These are phyloP conservation scores for Fraxinus cuspidata DNA, from an alignment of 257 asterid genomes.

Conservation along the genomic window DNA sequence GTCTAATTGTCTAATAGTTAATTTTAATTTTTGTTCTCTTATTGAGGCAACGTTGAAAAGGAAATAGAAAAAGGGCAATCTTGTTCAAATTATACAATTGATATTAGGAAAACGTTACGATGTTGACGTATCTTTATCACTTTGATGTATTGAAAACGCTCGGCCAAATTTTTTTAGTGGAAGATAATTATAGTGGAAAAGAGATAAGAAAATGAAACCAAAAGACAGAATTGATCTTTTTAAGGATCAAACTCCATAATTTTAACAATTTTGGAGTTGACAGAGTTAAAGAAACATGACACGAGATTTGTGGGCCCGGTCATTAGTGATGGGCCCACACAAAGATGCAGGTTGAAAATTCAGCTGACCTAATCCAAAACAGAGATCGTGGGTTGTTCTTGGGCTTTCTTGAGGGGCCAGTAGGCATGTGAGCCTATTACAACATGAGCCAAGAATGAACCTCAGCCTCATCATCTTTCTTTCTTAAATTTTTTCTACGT, in stretches of 20 bases:
- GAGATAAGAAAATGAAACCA: background rate
- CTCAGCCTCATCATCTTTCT: slow-evolving; percentile 18
- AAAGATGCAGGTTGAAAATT: slow-evolving; percentile 14
- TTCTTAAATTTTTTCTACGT: background rate
- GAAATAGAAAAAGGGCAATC: too few relatives aligned
- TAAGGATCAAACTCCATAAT: background rate
- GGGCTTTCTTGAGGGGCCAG: slow-evolving; percentile 31
- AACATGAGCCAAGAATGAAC: slow-evolving; percentile 23
- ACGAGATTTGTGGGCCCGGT: slow-evolving; percentile 21
- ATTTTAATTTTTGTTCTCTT: too few relatives aligned
- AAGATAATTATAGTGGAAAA: too few relatives aligned
- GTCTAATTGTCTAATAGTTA: too few relatives aligned
- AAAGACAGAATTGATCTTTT: slow-evolving; percentile 1
- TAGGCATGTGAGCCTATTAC: slow-evolving; percentile 29
- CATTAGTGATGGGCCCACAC: slow-evolving; percentile 13
- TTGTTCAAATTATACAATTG: too few relatives aligned
- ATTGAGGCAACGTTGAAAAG: background rate
- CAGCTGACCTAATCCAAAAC: slow-evolving; percentile 32
- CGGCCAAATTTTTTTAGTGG: background rate
- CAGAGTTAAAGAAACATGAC: background rate
- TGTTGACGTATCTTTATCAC: background rate
- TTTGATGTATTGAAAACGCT: background rate
- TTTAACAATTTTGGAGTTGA: background rate
- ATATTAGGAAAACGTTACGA: background rate
- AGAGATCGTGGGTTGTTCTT: slow-evolving; percentile 31